Conservation (phyloP, 345 rosid species). For the Hevea brasiliensis region DNA sequence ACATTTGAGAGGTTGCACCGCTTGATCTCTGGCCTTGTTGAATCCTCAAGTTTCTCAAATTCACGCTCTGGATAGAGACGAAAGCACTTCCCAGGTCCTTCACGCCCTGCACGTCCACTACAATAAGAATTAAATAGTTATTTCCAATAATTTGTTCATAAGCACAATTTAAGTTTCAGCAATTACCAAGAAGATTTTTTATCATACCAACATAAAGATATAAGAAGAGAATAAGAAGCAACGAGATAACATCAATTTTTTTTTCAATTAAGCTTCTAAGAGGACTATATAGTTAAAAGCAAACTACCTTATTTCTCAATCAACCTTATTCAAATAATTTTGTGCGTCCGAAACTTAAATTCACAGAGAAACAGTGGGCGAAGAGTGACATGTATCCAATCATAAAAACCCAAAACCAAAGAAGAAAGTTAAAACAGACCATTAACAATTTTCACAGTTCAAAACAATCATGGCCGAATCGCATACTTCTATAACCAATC, state of each 20-base stretch:
- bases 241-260: background rate
- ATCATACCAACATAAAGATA: background rate
- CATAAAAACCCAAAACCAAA: too few relatives aligned
- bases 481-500: background rate
- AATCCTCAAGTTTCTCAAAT: slow-evolving; percentile 87
- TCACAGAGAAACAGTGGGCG: background rate
- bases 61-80: slow-evolving; percentile 87
- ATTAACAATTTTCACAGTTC: too few relatives aligned
- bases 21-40: slow-evolving; percentile 89
- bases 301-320: background rate
- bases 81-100: too few relatives aligned
- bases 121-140: too few relatives aligned
- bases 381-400: too few relatives aligned
- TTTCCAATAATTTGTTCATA: slow-evolving; percentile 6
- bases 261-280: too few relatives aligned
- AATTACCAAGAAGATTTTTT: background rate
- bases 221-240: background rate
- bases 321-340: background rate
- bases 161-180: background rate
- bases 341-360: background rate
- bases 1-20: slow-evolving; percentile 85
- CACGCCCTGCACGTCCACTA: too few relatives aligned
- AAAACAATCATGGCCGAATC: background rate
- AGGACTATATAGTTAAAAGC: background rate
- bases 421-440: too few relatives aligned